Base-by-base conservation (phyloP, 1,139 yeast genomes). In the Scheffersomyces illinoinensis region DNA sequence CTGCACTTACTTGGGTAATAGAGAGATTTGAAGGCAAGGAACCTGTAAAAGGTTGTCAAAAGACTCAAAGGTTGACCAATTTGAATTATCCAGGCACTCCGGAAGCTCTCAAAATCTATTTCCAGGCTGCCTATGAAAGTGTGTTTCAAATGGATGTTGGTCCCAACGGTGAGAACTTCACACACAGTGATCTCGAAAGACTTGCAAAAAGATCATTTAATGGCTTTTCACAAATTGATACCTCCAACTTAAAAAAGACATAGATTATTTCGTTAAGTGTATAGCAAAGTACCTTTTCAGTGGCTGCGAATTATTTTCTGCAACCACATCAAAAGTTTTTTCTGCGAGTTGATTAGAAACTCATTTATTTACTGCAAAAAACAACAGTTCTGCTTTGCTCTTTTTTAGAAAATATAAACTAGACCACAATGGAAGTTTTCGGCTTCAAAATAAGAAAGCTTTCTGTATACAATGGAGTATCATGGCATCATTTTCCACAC, bases 401-500 rank as follows among this genome's bases (percentile, higher is more conserved):
- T 33, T 8, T 33, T 33, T 33, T 14, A 6, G 43, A 33, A 12
- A 10, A 14, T 33, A 5, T 2, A 33, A 7, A 33, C 17, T 33
- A 33, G 17, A 10, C 12, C 17, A 33, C 43, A 48, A 48, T 48
- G 51, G 26, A 48, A 17, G 51, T 24, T 14, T 20, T 48, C 48
- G 53, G 62, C 14, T 61, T 63, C 52, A 50, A 54, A 5, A 46
- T 64, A 46, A 57, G 61, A 46, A 64, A 64, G 56, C 56, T 58
- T 33, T 64, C 66, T 47, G 53, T 57, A 1, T 56, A 55, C 50
- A 54, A 57, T 21, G 62, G 59, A 3, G 47, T 55, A 2, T 21
- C 21, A 10, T 73, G 77, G 77, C 58, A 59, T 52, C 76, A 73
- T 55, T 70, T 63, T 51, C 77, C 77, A 2, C 76, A 73, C 50